phyloP scores from a whole-genome alignment of 441 rosid genomes.

The Theobroma grandiflorum region DNA sequence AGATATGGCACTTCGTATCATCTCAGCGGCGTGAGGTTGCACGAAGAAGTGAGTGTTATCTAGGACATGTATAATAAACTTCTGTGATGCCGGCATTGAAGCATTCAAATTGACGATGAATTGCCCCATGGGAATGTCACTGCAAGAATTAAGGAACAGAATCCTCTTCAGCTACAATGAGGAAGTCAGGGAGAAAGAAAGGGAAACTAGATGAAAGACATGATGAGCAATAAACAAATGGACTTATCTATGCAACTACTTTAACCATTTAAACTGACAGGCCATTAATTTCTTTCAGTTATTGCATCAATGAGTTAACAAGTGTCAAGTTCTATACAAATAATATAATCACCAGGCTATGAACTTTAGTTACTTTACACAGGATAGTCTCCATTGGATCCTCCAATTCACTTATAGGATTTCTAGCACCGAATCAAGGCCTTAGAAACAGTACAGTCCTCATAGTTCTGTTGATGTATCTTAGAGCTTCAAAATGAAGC shows the following conservation, averaged over 20 bases:
- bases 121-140: slow-evolving; percentile 88
- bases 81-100: slow-evolving; percentile 74
- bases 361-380: slow-evolving; percentile 9
- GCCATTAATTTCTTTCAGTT: not conserved
- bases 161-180: slow-evolving; percentile 11
- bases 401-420: not conserved
- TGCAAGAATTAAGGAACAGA: slow-evolving; percentile 37
- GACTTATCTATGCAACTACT: not conserved
- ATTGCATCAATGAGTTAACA: not conserved
- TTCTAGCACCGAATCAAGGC: slow-evolving; percentile 13
- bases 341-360: not conserved
- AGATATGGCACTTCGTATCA: slow-evolving; percentile 71
- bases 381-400: not conserved
- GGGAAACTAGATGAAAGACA: not conserved
- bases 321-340: not conserved
- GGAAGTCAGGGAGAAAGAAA: not conserved
- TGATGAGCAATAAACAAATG: not conserved
- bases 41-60: slow-evolving; percentile 81
- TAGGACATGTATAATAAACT: slow-evolving; percentile 75
- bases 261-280: not conserved
- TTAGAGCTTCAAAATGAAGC: slow-evolving; percentile 4
- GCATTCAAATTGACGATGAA: slow-evolving; percentile 77
- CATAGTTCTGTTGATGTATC: not conserved
- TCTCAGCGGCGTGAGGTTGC: slow-evolving; percentile 70
- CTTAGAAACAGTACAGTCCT: not conserved